Conservation (phyloP, 371 early-diverging fungal genomes). For the Mucor racemosus region DNA sequence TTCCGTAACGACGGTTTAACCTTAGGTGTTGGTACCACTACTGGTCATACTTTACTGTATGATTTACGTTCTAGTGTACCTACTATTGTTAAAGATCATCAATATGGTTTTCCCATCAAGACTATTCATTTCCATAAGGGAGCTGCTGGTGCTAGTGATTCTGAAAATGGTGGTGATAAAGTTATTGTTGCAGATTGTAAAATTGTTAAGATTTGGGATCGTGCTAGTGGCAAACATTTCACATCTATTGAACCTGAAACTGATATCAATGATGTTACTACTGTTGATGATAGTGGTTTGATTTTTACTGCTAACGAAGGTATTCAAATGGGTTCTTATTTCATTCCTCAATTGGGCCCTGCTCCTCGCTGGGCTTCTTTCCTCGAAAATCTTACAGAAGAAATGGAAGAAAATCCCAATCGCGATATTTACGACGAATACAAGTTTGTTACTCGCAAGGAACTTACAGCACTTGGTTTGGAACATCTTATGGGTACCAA, state of each 20-base stretch:
- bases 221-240: conserved; percentile 78
- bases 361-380: conserved; percentile 97
- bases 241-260: conserved; percentile 90
- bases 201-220: conserved; percentile 93
- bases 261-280: conserved; percentile 94
- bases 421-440: conserved; percentile 94
- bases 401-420: conserved; percentile 93
- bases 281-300: conserved; percentile 87
- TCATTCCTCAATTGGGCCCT: conserved; percentile 92
- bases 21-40: conserved; percentile 88
- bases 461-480: conserved; percentile 85
- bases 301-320: conserved; percentile 96
- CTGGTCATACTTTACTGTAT: conserved; percentile 91
- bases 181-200: conserved; percentile 91
- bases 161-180: conserved; percentile 59
- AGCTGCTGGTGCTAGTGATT: conserved; percentile 49
- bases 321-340: conserved; percentile 92
- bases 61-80: conserved; percentile 92
- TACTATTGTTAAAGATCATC: conserved; percentile 91
- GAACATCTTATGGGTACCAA: conserved; percentile 94
- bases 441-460: conserved; percentile 95
- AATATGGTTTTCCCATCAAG: conserved; percentile 97
- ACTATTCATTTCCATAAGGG: conserved; percentile 82
- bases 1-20: conserved; percentile 90
- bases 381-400: conserved; percentile 97